Percentiles rank a stretch among this genome's conserved stretches.
phyloP scores from a whole-genome alignment of 495 filamentous ascomycete species.

The Jackrogersella minutella region DNA sequence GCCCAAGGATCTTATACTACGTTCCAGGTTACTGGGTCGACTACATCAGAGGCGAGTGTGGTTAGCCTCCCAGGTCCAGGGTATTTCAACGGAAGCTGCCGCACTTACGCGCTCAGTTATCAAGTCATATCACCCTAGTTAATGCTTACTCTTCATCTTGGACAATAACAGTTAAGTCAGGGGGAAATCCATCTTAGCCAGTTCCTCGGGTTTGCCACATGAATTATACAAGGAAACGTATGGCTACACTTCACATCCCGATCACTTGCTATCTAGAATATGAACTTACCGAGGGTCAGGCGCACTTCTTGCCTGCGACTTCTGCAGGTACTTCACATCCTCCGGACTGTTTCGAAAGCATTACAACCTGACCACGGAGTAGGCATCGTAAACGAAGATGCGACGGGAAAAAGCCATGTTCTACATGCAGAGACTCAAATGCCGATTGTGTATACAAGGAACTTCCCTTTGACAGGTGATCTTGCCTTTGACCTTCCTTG shows the following conservation, averaged over 20 bases:
- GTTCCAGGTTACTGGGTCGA: conserved; percentile 32
- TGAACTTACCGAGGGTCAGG: conserved; percentile 37
- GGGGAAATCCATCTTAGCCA: conserved; percentile 22
- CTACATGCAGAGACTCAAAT: conserved; percentile 46
- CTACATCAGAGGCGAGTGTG: conserved; percentile 15
- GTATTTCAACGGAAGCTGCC: conserved; percentile 39
- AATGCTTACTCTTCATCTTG: conserved; percentile 29
- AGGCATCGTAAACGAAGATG: conserved; percentile 48
- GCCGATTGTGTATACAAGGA: conserved; percentile 49
- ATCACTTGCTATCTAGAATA: neutral
- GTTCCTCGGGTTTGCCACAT: conserved; percentile 38
- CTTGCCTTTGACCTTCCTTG: neutral
- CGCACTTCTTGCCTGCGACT: conserved; percentile 49
- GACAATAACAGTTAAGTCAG: conserved; percentile 33
- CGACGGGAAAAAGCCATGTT: conserved; percentile 47
- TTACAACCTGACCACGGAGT: conserved; percentile 17
- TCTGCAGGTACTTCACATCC: conserved; percentile 38
- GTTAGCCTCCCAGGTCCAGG: conserved; percentile 18
- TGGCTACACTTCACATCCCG: conserved; percentile 14
- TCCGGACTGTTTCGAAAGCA: neutral
- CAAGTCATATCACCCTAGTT: conserved; percentile 28
- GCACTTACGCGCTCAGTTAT: conserved; percentile 33
- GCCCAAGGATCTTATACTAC: conserved; percentile 27
- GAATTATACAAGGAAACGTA: conserved; percentile 51
- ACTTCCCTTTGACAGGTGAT: conserved; percentile 46